A percentile compares a stretch with the other conserved stretches of the same genome.
Conservation (phyloP, 768 basidiomycete species). For the Polyporus arcularius region DNA sequence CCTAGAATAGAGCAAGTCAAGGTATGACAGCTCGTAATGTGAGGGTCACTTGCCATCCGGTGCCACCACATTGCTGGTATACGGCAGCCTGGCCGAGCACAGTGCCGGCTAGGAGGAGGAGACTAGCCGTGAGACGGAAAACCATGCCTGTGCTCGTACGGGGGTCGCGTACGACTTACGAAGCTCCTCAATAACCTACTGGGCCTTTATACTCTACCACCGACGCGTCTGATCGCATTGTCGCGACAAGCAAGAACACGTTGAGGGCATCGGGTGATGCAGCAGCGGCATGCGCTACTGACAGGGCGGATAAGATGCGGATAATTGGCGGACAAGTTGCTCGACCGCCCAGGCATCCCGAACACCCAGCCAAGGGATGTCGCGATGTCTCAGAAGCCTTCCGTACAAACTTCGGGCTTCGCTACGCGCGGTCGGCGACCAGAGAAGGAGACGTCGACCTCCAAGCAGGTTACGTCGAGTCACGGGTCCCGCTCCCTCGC, state of each 20-base stretch:
- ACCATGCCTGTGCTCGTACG: constrained; percentile 6
- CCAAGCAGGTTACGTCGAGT: constrained; percentile 3
- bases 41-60: constrained; percentile 42
- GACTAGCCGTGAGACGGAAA: background rate
- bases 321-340: constrained; percentile 24
- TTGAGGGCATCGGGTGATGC: constrained; percentile 4
- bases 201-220: constrained; percentile 2
- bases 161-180: background rate
- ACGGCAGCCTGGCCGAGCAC: constrained; percentile 40
- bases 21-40: background rate
- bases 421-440: background rate
- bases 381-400: constrained; percentile 6
- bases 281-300: background rate
- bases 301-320: constrained; percentile 27
- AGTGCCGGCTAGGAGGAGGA: constrained; percentile 26
- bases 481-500: constrained; percentile 4
- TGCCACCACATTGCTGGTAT: constrained; percentile 53
- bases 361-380: background rate
- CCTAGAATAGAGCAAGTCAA: constrained; percentile 31
- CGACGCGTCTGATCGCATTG: background rate
- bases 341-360: background rate
- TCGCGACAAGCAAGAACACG: background rate
- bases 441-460: background rate
- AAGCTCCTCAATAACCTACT: background rate
- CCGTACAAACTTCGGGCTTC: constrained; percentile 17